Evolutionary conservation across 768 basidiomycete genomes (phyloP).

Genomic region (Boletus bicolor): DNA sequence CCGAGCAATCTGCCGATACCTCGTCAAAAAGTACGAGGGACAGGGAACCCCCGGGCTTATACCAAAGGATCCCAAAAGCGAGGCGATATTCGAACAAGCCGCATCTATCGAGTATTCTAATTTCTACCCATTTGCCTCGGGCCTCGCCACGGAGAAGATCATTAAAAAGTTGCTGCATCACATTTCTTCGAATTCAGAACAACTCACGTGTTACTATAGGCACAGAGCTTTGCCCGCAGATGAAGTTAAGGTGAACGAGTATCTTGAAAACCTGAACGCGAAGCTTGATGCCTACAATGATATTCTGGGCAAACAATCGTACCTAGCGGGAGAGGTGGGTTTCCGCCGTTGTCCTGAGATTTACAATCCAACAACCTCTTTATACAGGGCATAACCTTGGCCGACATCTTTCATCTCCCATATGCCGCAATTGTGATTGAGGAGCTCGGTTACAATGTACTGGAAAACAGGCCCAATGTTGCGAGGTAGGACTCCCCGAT

Average conservation of each 20-base stretch:
- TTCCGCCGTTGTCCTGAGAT: neutral
- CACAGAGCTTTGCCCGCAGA: conserved; percentile 13
- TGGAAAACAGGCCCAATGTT: conserved; percentile 25
- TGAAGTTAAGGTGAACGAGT: conserved; percentile 22
- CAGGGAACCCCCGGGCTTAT: conserved; percentile 23
- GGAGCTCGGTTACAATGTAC: conserved; percentile 19
- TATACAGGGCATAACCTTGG: conserved; percentile 40
- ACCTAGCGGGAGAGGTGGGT: conserved; percentile 55
- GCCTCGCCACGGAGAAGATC: conserved; percentile 46
- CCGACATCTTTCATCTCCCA: conserved; percentile 45
- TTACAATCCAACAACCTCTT: neutral
- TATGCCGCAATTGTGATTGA: conserved; percentile 33
- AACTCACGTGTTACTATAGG: conserved; percentile 10
- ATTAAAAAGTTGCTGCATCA: conserved; percentile 44
- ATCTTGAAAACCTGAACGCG: conserved; percentile 26
- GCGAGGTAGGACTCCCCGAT: conserved; percentile 18
- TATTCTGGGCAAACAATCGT: conserved; percentile 51
- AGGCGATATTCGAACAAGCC: conserved; percentile 23
- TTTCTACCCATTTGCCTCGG: conserved; percentile 48
- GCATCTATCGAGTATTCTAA: conserved; percentile 28
- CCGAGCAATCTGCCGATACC: conserved; percentile 32
- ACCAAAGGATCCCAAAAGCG: conserved; percentile 11
- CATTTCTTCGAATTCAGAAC: neutral
- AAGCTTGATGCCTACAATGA: conserved; percentile 51
- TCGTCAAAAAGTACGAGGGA: conserved; percentile 25